Evolutionary conservation across 257 asterid genomes (phyloP).

Genomic region (Striga asiatica): DNA sequence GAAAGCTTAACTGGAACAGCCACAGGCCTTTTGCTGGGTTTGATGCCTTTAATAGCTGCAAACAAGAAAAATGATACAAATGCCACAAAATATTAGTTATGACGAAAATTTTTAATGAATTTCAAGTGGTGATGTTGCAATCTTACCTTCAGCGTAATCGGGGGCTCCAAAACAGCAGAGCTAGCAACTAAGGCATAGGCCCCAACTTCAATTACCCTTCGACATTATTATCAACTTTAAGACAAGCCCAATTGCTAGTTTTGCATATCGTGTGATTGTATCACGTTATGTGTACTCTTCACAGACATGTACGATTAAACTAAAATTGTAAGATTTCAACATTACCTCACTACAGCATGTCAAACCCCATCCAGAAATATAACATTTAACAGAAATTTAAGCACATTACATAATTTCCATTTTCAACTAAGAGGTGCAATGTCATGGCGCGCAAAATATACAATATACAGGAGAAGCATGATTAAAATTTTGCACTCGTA

Average conservation of each 20-base stretch:
- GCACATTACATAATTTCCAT: too few species aligned
- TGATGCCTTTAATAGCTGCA: constrained; percentile 97
- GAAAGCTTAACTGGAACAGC: constrained; percentile 55
- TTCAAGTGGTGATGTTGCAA: neutral
- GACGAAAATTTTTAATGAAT: neutral
- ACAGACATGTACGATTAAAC: too few species aligned
- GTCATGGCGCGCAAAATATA: too few species aligned
- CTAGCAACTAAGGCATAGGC: constrained; percentile 99
- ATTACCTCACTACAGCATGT: neutral
- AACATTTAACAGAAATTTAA: too few species aligned
- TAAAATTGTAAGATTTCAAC: neutral
- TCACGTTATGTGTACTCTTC: too few species aligned
- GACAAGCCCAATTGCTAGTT: neutral
- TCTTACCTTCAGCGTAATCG: constrained; percentile 91
- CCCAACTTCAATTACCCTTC: constrained; percentile 96
- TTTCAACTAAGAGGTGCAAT: too few species aligned
- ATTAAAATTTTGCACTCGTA: too few species aligned
- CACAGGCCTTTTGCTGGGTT: constrained; percentile 82
- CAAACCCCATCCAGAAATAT: too few species aligned
- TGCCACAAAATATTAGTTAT: too few species aligned
- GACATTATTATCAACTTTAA: neutral
- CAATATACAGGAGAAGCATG: too few species aligned
- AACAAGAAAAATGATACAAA: neutral
- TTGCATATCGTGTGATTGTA: neutral
- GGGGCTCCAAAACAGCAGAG: constrained; percentile 98